Percentiles rank a stretch among this genome's conserved stretches.
Conservation (phyloP, 805 yeast species). For the Sugiyamaella floridensis region DNA sequence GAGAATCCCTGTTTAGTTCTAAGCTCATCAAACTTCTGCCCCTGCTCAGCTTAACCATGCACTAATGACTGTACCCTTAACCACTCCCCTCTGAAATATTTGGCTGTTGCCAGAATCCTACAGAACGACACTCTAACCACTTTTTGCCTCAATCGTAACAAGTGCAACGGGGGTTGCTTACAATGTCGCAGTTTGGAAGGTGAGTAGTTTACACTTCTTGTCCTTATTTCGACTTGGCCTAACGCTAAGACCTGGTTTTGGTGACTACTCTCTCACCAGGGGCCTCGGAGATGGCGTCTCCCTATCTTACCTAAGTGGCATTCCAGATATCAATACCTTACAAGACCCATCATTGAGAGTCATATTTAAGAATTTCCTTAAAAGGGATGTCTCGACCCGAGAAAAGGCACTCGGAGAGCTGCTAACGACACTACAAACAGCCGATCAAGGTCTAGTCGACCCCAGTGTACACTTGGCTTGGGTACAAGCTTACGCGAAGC, state of each 20-base stretch:
- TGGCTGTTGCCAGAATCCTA: too few relatives aligned
- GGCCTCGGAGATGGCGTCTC: slow-evolving; percentile 42
- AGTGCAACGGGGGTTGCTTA: neutral
- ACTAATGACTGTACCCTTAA: neutral
- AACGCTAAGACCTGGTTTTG: neutral
- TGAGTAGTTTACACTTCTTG: neutral
- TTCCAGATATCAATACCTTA: slow-evolving; percentile 59
- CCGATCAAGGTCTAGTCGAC: slow-evolving; percentile 34
- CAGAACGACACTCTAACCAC: neutral
- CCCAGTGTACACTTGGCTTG: slow-evolving; percentile 57
- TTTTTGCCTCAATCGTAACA: neutral
- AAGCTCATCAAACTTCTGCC: neutral
- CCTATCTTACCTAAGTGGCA: slow-evolving; percentile 66
- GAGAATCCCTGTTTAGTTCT: too few relatives aligned
- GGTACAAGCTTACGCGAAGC: slow-evolving; percentile 73
- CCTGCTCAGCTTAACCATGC: neutral
- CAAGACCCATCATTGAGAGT: slow-evolving; percentile 46
- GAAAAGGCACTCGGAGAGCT: slow-evolving; percentile 69
- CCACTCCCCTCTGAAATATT: neutral
- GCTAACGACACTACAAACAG: slow-evolving; percentile 28
- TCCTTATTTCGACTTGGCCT: neutral
- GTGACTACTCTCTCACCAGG: slow-evolving; percentile 1
- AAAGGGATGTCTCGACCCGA: slow-evolving; percentile 77
- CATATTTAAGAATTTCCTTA: slow-evolving; percentile 67
- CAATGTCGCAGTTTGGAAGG: neutral